phyloP scores from a whole-genome alignment of 129 eudicot genomes.

The Flaveria brownii region DNA sequence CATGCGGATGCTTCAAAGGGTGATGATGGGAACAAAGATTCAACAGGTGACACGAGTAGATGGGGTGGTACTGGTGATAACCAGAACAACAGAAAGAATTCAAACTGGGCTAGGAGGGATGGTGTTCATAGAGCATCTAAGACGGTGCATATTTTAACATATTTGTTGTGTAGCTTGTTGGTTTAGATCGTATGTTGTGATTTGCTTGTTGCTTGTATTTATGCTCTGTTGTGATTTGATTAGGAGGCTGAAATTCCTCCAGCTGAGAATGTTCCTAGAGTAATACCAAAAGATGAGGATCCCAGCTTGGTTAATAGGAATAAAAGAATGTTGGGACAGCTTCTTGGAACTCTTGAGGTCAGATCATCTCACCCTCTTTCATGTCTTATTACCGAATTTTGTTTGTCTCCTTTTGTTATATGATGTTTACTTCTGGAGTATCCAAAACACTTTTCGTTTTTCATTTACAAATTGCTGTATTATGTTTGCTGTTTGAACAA shows the following conservation, averaged over 20 bases:
- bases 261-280: conserved; percentile 68
- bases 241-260: conserved; percentile 79
- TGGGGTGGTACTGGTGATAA: conserved; percentile 34
- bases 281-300: conserved; percentile 84
- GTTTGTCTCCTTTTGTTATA: not conserved
- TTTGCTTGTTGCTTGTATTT: not conserved
- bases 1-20: conserved; percentile 38
- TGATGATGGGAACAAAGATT: conserved; percentile 42
- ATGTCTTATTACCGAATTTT: not conserved
- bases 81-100: conserved; percentile 39
- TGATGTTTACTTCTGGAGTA: conserved; percentile 15
- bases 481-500: not conserved
- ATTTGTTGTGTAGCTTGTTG: not conserved
- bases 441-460: not conserved
- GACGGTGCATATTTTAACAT: conserved; percentile 37
- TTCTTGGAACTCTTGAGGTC: conserved; percentile 95
- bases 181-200: not conserved
- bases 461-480: not conserved
- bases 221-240: conserved; percentile 16
- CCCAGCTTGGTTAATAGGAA: conserved; percentile 90
- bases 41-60: conserved; percentile 31
- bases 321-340: conserved; percentile 90
- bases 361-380: conserved; percentile 11
- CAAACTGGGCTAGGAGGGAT: conserved; percentile 71
- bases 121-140: conserved; percentile 54